Base-by-base conservation (phyloP, 305 asterid species). In the Nicotiana rustica region DNA sequence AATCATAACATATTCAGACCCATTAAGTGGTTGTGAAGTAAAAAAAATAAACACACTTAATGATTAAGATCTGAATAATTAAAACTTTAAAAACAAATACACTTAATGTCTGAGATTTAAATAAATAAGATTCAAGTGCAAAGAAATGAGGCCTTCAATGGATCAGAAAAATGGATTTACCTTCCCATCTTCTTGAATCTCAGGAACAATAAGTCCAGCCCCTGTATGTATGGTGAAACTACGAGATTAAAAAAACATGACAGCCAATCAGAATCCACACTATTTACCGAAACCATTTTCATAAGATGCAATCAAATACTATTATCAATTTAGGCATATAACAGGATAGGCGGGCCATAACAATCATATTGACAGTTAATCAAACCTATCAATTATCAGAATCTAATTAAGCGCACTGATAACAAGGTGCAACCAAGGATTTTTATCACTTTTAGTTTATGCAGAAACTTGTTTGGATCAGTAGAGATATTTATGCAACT, bases 201-300 rank as follows among this genome's bases (percentile, higher is more conserved):
- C 95, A 52, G 99, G 99, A 84, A 94, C 89, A 84, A 95, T 95
- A 56, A 92, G 91, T 79, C 99, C 99, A 70, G 98, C 99, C 66
- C 96, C 98, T 69, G 98, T 95, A 82, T 94, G 97, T 84, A 95
- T 88, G 12, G 94, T 93, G 90, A 93, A 95, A 85, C 99, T 95
- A 90, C 89, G 88, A 73, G 66, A 84, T 49, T 67, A 49, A 78
- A 47, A 47, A n/a, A 14, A 75, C 4, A 75, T 29, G 29, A 25
- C 4, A 14, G 44, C 19, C 64, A 49, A 7, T 75, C 65, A 75
- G 14, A 59, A 59, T 59, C 64, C 79, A 25, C 29, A 25, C 12
- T 6, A 71, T 49, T 13, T n/a, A 49, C 7, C 4, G 1, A 75
- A 75, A 75, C 9, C 29, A 75, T 3, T 14, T 52, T 13, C 64